Evolutionary conservation across 306 rosid species (phyloP), one percentile per base, ranked within the genome.

Genomic region (Medicago lupulina): DNA sequence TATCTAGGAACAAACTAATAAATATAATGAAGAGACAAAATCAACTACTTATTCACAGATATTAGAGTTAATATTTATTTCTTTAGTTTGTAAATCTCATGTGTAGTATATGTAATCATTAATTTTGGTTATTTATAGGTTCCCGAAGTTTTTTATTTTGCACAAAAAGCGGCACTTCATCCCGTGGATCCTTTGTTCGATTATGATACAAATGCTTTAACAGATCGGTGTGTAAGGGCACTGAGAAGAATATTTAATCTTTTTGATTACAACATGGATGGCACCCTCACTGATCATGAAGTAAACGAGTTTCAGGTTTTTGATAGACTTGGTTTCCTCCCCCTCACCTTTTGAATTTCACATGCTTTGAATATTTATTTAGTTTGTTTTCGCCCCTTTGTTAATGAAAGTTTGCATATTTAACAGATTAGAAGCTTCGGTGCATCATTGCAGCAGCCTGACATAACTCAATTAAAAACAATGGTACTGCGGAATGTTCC

Each of bases 131-230:
- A 34, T 39, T 71, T 75, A 39, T 82, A 94, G 98, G 96, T 92
- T 77, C 92, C 90, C n/a, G 95, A 94, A 79, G 98, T 86, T 76
- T 94, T 94, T 83, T 87, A 87, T 78, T 90, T 80, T 84, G 95
- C 97, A 75, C 96, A 87, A 78, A 94, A 79, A 83, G 95, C 96
- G 11, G 96, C 90, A 68, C 92, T 94, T 72, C 91, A 94, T 88
- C 98, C 98, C 3, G 84, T 89, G 68, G 76, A 84, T 18, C 98
- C 98, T 4, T 85, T 94, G 88, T 92, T 87, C 67, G 95, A 94
- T 90, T 86, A 83, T 86, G 92, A 92, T 78, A 83, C 76, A n/a
- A 85, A 82, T 53, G 51, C 80, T 74, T 81, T 94, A 70, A 90
- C 89, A 70, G 95, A 89, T 39, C 82, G 86, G 41, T 92, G 96